Percentiles rank a stretch among this genome's conserved stretches.
Conservation (phyloP, 73 alveolate genomes). For the Tetrahymena thermophila region DNA sequence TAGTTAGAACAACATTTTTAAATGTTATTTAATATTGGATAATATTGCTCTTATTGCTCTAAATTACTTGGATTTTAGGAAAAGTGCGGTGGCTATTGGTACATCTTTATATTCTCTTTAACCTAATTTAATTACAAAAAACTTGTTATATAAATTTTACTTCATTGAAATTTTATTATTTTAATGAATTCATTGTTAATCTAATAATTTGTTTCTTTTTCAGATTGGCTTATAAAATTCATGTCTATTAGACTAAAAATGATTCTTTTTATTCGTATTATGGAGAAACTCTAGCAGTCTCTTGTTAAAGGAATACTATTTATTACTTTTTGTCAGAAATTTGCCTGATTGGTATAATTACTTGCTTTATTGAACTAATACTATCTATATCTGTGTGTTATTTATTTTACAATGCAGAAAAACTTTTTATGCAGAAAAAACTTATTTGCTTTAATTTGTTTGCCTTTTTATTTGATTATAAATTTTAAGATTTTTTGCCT, state of each 20-base stretch:
- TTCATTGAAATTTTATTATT: too few relatives aligned
- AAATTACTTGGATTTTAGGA: not conserved
- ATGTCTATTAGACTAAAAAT: not conserved
- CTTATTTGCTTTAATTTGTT: not conserved
- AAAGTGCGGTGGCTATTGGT: not conserved
- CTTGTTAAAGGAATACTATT: not conserved
- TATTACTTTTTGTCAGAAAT: not conserved
- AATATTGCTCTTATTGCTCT: not conserved
- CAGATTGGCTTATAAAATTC: not conserved
- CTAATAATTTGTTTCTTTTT: too few relatives aligned
- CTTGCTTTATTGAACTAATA: not conserved
- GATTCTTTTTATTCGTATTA: not conserved
- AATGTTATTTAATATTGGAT: too few relatives aligned
- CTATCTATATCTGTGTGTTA: not conserved
- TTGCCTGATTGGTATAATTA: not conserved
- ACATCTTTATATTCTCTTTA: not conserved
- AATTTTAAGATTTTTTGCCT: not conserved
- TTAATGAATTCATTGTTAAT: not conserved
- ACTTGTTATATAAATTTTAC: not conserved
- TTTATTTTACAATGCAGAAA: not conserved
- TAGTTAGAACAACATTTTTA: not conserved
- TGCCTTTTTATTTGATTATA: not conserved
- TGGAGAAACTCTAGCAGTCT: not conserved
- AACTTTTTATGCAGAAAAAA: not conserved
- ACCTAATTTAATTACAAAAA: not conserved